Evolutionary conservation across 163 green algal species (phyloP).

Genomic region (Coccomyxa subellipsoidea): DNA sequence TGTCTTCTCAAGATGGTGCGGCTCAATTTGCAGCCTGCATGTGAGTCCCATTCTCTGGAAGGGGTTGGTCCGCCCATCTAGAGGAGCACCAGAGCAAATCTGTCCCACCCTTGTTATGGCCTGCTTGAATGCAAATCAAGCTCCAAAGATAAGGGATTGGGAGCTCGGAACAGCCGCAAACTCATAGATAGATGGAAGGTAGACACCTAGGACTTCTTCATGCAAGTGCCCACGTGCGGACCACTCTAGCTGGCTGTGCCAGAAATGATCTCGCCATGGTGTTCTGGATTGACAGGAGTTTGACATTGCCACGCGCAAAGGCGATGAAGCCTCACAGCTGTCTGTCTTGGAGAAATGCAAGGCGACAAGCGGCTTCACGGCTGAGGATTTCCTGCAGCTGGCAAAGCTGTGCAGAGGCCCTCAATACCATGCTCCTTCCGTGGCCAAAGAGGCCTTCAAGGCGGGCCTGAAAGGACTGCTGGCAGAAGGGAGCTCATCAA

Average conservation of each 20-base stretch:
- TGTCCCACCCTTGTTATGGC: too few species aligned
- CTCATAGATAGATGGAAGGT: too few species aligned
- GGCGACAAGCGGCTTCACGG: not conserved
- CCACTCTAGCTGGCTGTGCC: too few species aligned
- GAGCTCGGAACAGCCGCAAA: too few species aligned
- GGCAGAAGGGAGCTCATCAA: not conserved
- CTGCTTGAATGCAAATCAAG: too few species aligned
- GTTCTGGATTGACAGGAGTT: slow-evolving; percentile 13
- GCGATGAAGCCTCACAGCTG: not conserved
- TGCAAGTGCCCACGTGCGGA: too few species aligned
- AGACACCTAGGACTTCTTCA: too few species aligned
- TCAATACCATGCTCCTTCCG: not conserved
- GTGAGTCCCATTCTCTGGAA: too few species aligned
- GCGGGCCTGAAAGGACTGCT: not conserved
- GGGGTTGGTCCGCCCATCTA: too few species aligned
- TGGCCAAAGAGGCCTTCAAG: not conserved
- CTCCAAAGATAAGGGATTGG: too few species aligned
- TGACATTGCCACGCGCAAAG: slow-evolving; percentile 8
- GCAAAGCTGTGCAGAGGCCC: not conserved
- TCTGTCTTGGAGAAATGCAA: slow-evolving; percentile 16
- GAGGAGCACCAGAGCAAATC: too few species aligned
- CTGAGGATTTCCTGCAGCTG: slow-evolving; percentile 17
- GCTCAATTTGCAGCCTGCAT: not conserved
- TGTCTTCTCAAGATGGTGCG: not conserved
- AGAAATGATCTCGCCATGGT: too few species aligned